Percentiles rank a stretch among this genome's conserved stretches.
Conservation (phyloP, 352 stramenopile genomes). For the Globisporangium barbulae region DNA sequence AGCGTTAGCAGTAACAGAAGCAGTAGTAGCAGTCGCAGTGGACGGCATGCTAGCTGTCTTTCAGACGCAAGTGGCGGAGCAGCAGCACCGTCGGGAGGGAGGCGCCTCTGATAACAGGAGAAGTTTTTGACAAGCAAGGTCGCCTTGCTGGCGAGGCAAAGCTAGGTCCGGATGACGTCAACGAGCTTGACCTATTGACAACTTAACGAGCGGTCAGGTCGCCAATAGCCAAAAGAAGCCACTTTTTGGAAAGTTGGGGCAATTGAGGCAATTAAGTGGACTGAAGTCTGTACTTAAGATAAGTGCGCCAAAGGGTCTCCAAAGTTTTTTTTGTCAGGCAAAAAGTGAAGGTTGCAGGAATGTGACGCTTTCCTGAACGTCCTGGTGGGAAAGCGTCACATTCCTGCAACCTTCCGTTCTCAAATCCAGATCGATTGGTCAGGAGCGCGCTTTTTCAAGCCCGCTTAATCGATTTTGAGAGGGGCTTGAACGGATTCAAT, state of each 20-base stretch:
- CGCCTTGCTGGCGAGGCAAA: too few relatives aligned
- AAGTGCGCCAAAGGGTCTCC: background rate
- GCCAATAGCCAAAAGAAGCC: too few relatives aligned
- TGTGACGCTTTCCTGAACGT: background rate
- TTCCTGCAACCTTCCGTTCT: too few relatives aligned
- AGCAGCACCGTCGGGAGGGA: too few relatives aligned
- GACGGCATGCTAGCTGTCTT: background rate
- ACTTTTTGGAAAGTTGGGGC: too few relatives aligned
- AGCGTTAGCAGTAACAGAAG: background rate
- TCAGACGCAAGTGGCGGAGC: background rate
- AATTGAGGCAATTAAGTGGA: too few relatives aligned
- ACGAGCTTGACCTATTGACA: too few relatives aligned
- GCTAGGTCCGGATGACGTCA: too few relatives aligned
- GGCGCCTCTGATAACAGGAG: too few relatives aligned
- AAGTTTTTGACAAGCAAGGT: too few relatives aligned
- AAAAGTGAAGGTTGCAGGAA: conserved; percentile 12
- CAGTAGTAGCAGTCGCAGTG: background rate
- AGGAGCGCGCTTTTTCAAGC: conserved; percentile 21
- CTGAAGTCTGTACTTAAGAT: too few relatives aligned
- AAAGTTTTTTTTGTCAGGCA: background rate
- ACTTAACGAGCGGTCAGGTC: too few relatives aligned
- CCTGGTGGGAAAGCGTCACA: background rate
- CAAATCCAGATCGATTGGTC: conserved; percentile 26
- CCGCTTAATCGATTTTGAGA: conserved; percentile 20
- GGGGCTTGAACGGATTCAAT: background rate